Evolutionary conservation across 176 grass and related monocot species (phyloP), one percentile per base, ranked within the genome.

Genomic region (Bolboschoenus planiculmis): DNA sequence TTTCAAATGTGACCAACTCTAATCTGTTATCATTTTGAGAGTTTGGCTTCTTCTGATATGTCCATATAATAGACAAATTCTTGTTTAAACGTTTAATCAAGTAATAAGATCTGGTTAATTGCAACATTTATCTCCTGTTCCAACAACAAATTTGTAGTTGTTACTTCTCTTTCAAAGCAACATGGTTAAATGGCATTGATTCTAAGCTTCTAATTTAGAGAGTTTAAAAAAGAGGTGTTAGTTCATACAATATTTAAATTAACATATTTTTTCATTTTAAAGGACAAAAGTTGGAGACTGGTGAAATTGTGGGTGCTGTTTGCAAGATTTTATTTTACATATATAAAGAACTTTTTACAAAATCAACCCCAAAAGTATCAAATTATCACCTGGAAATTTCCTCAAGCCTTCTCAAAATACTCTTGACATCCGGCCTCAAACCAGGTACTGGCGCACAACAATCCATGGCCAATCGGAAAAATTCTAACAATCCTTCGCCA

Each of bases 401-500:
- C 67, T 86, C 60, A 27, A 90, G 79, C 18, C 37, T 85, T 54
- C 9, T 40, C 23, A 86, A 44, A 56, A 86, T 71, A 42, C 53
- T 80, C 47, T 80, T 84, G 29, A 79, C 59, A 66, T 86, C 80
- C 13, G 88, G 88, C 56, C 88, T 90, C 18, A 40, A 58, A 55
- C 48, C 47, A 3, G 88, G 84, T 4, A 51, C 66, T 46, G 84
- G 60, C 4, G 67, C 34, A 61, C 88, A 90, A 61, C 88, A 90
- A 80, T 81, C 88, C 60, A 86, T 90, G 13, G 84, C 88, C 56
- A 90, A 56, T 33, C 78, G 79, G 56, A 90, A 88, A n/a, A 88
- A 61, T 51, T 57, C 50, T 18, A 81, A 23, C 44, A 88, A 58
- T 15, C 83, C 66, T 74, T 88, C 83, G 44, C 81, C 87, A 47